Base-by-base conservation (phyloP, 2,329 filamentous ascomycete species). In the Aspergillus thermomutatus region DNA sequence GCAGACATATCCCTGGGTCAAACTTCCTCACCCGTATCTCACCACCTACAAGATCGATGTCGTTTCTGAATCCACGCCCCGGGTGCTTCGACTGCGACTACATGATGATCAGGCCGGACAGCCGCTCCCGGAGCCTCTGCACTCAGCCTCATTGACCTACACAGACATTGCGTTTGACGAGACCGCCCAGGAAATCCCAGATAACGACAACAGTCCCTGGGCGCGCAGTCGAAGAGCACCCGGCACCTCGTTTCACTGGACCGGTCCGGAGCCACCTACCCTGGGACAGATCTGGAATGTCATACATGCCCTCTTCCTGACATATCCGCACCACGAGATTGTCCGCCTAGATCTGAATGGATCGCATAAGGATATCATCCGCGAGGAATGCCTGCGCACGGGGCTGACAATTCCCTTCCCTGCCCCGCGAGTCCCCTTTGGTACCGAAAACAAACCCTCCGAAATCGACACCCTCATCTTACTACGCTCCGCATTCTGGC, bases 401-500 rank as follows among this genome's bases (percentile, higher is more conserved):
- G 70, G 70, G 0, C 53, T 73, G 4, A 69, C 59, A 1, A 58
- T 71, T 11, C 52, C 62, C 5, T 66, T 65, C 52, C 69, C 64
- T 0, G 58, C 54, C 14, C 62, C 55, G 8, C 63, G 61, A 43
- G 50, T 60, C 2, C 60, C 64, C 4, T 62, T 64, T 34, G 64
- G 64, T n/a, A 61, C 56, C 23, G 60, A 65, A 5, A 60, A 53
- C 48, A 55, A 62, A 21, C 47, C 64, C 23, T 62, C 62, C 4
- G 55, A 62, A 14, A 25, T 43, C 77, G 6, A 71, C 62, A 46
- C 71, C 66, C 60, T 77, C 66, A 61, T 86, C 26, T 67, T 85
- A 48, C 73, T 83, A 2, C 77, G 83, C 55, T 76, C 77, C 46
- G 74, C 85, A 34, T 89, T 89, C 77, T 89, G 87, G 86, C 87